Evolutionary conservation across 306 rosid species (phyloP), one percentile per base, ranked within the genome.

Genomic region (Lithocarpus polystachyus): DNA sequence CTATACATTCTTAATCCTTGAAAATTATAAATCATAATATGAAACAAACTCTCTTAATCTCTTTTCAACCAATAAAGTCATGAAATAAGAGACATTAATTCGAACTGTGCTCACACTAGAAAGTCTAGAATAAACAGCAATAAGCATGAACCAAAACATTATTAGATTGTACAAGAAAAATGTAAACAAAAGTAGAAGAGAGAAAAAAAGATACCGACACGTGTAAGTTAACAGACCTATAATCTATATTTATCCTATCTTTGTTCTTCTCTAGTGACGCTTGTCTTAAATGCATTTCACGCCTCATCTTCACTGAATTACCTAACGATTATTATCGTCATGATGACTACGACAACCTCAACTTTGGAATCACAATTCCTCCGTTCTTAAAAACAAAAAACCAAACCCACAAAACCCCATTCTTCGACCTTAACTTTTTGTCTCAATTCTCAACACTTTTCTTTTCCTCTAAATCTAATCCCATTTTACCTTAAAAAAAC

Each of bases 211-310:
- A 2, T 37, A 78, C 53, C 22, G 82, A 71, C 82, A 71, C 23
- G 45, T 78, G 82, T 78, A 45, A 5, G 75, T 43, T 13, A 0
- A 15, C 15, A 9, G 35, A 2, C 26, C 24, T 24, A 23, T 31
- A n/a, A 19, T 7, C 24, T 19, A 1, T 10, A n/a, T 45, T 2
- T 13, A 33, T 15, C 2, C 9, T 2, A 18, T 33, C 71, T 18
- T 18, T 35, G 52, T 37, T 33, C 72, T 18, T 23, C 72, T n/a
- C 17, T n/a, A 62, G 82, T 54, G 48, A 62, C 18, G 56, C 56
- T 55, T 17, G 70, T 65, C 75, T 74, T 73, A 74, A 80, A 80
- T 80, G 40, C 72, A 17, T 24, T 61, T 74, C 70, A 68, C 79
- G 22, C 79, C 60, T 64, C 60, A 64, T 57, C 53, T 48, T 10